A percentile compares a stretch with the other conserved stretches of the same genome.
Evolutionary conservation across 371 early-diverging fungal species (phyloP).

Genomic region (Mucor plumbeus): DNA sequence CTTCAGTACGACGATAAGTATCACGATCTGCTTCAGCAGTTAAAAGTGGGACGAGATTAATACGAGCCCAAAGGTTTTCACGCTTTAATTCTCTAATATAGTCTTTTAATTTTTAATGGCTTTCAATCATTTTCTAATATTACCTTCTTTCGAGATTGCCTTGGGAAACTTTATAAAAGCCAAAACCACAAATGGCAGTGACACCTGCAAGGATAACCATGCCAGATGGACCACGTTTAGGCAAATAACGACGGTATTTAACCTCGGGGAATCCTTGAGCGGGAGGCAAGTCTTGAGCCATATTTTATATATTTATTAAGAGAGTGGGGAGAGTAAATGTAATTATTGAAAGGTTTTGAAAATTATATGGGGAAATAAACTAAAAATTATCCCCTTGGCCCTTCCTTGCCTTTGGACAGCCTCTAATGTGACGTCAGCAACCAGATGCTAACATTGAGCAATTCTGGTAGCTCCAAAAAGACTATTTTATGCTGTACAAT

Average conservation of each 20-base stretch:
- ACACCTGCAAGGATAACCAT: conserved; percentile 60
- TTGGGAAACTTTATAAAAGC: conserved; percentile 66
- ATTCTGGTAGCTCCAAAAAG: too few species aligned
- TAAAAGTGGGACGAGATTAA: conserved; percentile 87
- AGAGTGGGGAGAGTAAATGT: conserved; percentile 18
- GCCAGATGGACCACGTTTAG: conserved; percentile 88
- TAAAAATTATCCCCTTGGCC: not conserved
- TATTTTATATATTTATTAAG: conserved; percentile 11
- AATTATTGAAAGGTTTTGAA: conserved; percentile 8
- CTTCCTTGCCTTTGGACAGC: conserved; percentile 1
- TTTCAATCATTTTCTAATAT: not conserved
- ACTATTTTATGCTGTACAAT: too few species aligned
- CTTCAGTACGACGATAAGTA: conserved; percentile 81
- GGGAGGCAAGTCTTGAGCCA: conserved; percentile 76
- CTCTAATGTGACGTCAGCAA: not conserved
- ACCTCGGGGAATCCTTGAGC: conserved; percentile 77
- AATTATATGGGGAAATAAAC: conserved; percentile 8
- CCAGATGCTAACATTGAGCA: too few species aligned
- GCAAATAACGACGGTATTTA: conserved; percentile 87
- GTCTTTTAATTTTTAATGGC: not conserved
- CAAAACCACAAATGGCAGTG: conserved; percentile 55
- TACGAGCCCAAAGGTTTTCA: conserved; percentile 94
- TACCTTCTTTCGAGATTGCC: conserved; percentile 81
- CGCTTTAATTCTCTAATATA: conserved; percentile 83
- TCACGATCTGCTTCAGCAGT: conserved; percentile 96